Conservation (phyloP, 805 yeast genomes). For the Danielia oregonensis region DNA sequence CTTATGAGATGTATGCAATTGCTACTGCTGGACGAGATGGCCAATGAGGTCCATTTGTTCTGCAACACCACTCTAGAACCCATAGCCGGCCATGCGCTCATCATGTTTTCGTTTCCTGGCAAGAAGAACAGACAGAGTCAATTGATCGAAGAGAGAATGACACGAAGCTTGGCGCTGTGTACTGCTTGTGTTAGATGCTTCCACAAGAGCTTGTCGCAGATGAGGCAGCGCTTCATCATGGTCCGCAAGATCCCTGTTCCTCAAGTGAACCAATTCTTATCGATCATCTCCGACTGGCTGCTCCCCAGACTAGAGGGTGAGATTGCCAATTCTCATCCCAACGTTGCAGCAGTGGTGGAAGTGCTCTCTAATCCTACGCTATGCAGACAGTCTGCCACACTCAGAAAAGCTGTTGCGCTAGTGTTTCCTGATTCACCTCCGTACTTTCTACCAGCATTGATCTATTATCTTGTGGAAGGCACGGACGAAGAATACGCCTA, state of each 20-base stretch:
- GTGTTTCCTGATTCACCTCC: background rate
- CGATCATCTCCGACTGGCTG: slow-evolving; percentile 36
- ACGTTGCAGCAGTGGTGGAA: slow-evolving; percentile 36
- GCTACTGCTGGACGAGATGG: slow-evolving; percentile 13
- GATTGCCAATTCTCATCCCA: background rate
- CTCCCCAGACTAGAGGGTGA: slow-evolving; percentile 3
- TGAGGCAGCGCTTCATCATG: slow-evolving; percentile 50
- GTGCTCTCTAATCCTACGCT: slow-evolving; percentile 52
- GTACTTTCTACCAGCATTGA: slow-evolving; percentile 41
- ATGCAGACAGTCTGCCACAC: slow-evolving; percentile 33
- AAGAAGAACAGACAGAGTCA: slow-evolving; percentile 28
- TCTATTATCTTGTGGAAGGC: slow-evolving; percentile 57
- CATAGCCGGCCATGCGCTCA: slow-evolving; percentile 50
- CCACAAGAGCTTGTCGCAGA: slow-evolving; percentile 47
- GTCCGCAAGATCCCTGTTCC: slow-evolving; percentile 41
- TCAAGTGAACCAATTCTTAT: slow-evolving; percentile 29
- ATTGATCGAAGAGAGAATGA: slow-evolving; percentile 39
- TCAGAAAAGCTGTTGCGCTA: slow-evolving; percentile 23
- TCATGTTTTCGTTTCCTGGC: slow-evolving; percentile 55
- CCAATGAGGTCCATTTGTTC: slow-evolving; percentile 43
- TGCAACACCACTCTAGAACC: slow-evolving; percentile 50
- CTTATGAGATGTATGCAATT: slow-evolving; percentile 20
- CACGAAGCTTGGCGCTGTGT: slow-evolving; percentile 44
- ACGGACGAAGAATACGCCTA: slow-evolving; percentile 42
- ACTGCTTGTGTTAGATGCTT: slow-evolving; percentile 51